Evolutionary conservation across 306 rosid species (phyloP), one percentile per base, ranked within the genome.

Genomic region (Citrullus colocynthis): DNA sequence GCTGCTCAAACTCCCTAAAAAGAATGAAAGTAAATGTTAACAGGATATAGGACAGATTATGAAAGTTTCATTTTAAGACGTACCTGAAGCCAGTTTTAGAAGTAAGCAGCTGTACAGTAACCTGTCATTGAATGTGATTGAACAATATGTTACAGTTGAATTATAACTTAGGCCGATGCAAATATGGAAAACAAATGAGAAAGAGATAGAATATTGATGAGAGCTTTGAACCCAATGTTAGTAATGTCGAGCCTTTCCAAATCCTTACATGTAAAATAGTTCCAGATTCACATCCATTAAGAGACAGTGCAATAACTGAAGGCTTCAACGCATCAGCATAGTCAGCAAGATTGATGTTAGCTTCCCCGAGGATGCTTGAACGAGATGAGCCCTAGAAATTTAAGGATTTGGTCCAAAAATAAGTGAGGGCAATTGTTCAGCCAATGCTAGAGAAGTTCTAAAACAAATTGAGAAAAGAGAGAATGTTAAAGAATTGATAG

Each of bases 11-110:
- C 87, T 96, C 99, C 87, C 99, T 96, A 89, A 81, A 87, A 88
- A 74, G 75, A 82, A 62, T 56, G 78, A 72, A 79, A 83, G 73
- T 58, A 82, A 72, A 79, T 77, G 78, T 87, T 66, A 85, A 81
- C 62, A 48, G 45, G 52, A n/a, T 79, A 70, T 73, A 57, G 52
- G 70, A 78, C 78, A 78, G 63, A 83, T 76, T 69, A 86, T 69
- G 74, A 74, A 82, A 30, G 48, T 60, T 55, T 74, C 83, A 81
- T 74, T 79, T 81, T 79, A 76, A 79, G 77, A 44, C 55, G 80
- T 85, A 95, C 99, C 99, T 95, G 91, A 96, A 96, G 49, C 99
- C 99, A n/a, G 99, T 96, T 85, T 91, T 96, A 59, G 99, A 96
- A 76, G 99, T 96, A 80, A 96, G 93, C 82, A 96, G 96, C 91